Evolutionary conservation across 2,329 filamentous ascomycete genomes (phyloP), one percentile per base, ranked within the genome.

Genomic region (Alternaria hordeiaustralica): DNA sequence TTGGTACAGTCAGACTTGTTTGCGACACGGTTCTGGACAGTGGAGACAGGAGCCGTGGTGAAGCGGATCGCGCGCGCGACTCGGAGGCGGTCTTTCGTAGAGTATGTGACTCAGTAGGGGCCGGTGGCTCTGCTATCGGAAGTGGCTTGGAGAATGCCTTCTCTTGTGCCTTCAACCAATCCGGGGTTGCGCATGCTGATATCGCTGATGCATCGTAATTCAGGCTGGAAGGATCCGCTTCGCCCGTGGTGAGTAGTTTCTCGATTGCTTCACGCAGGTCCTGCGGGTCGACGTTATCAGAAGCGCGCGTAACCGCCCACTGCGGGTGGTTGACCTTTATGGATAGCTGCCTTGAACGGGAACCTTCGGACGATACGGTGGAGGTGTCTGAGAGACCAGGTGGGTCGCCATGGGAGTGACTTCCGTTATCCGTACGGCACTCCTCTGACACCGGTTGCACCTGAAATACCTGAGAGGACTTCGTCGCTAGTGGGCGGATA

Each of bases 401-500:
- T 18, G 21, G 33, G 9, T 25, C 49, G 49, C 28, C 23, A 7
- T 53, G 28, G 3, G 70, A 73, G 10, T 63, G 63, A n/a, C 54
- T 53, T 8, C 65, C 61, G 3, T 51, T 70, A 46, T 73, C 71
- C 21, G 69, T 68, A 8, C 64, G 49, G 9, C 65, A 56, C 11
- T 75, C 69, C 45, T 76, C 71, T 60, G 68, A 66, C 25, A 72
- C 68, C 5, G 75, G 74, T 28, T 68, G 67, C 13, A 67, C 53
- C 8, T 63, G 57, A 18, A 70, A 68, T 9, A 60, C 58, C 20
- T 70, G 66, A 1, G 71, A 71, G 10, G 59, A 28, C 18, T 71
- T 70, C 23, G 64, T 70, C 4, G 65, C 65, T 13, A 77, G 61
- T 13, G 78, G 74, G 8, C 71, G 70, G 55, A 76, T 74, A 54